Conservation (phyloP, 371 early-diverging fungal species). For the Circinella umbellata region DNA sequence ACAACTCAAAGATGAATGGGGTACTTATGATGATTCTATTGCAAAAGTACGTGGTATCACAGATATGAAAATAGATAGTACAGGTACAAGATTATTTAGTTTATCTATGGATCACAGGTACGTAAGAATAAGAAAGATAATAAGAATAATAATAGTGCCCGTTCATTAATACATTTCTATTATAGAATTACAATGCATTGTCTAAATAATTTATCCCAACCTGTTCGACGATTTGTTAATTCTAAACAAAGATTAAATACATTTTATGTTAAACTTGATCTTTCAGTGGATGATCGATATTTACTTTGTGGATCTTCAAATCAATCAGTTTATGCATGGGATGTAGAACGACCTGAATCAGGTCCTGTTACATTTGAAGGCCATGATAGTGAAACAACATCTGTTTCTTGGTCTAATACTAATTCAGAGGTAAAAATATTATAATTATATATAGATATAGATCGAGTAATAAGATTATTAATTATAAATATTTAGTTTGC, state of each 20-base stretch:
- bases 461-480: neutral
- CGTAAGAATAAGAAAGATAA: no score
- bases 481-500: conserved; percentile 31
- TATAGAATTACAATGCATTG: conserved; percentile 41
- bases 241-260: conserved; percentile 25
- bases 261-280: conserved; percentile 36
- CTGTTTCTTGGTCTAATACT: conserved; percentile 38
- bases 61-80: conserved; percentile 38
- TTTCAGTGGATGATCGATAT: conserved; percentile 46
- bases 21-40: conserved; percentile 24
- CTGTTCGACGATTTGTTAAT: conserved; percentile 30
- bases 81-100: conserved; percentile 46
- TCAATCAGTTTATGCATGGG: conserved; percentile 38
- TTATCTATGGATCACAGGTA: conserved; percentile 41
- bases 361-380: conserved; percentile 30
- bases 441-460: neutral
- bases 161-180: no score
- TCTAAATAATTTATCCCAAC: conserved; percentile 30
- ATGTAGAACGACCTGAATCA: conserved; percentile 27
- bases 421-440: conserved; percentile 10
- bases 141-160: no score
- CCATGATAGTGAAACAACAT: conserved; percentile 36
- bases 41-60: conserved; percentile 35
- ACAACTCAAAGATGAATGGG: conserved; percentile 12
- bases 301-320: conserved; percentile 39